phyloP scores from a whole-genome alignment of 352 stramenopile species.

The Sclerospora graminicola region DNA sequence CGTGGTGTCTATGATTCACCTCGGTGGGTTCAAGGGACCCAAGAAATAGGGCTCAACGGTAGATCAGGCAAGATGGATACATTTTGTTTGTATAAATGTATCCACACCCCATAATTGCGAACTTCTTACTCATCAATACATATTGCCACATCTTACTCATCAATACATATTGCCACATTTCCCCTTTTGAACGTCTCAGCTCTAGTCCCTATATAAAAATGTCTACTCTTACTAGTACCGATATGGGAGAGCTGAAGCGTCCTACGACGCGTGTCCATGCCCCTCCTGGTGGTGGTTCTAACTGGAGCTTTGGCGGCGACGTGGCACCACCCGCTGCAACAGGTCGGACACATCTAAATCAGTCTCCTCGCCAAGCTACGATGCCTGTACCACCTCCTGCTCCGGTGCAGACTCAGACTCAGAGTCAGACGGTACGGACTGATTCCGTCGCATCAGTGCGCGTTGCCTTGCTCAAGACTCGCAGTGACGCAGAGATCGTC shows the following conservation, averaged over 20 bases:
- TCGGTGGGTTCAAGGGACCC: slow-evolving; percentile 55
- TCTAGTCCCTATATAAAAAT: too few relatives aligned
- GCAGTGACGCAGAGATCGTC: slow-evolving; percentile 53
- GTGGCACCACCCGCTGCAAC: slow-evolving; percentile 3
- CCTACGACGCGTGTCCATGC: slow-evolving; percentile 71
- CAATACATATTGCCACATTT: too few relatives aligned
- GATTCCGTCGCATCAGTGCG: slow-evolving; percentile 21
- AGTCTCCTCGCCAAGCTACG: slow-evolving; percentile 3
- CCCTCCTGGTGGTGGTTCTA: slow-evolving; percentile 64
- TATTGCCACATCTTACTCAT: too few relatives aligned
- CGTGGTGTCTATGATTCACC: slow-evolving; percentile 48
- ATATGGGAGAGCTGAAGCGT: slow-evolving; percentile 76
- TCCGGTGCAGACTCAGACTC: slow-evolving; percentile 6
- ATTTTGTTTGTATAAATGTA: too few relatives aligned
- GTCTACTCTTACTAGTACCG: slow-evolving; percentile 76
- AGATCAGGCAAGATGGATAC: too few relatives aligned
- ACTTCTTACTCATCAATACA: too few relatives aligned
- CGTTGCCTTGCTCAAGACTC: slow-evolving; percentile 74
- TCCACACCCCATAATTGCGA: too few relatives aligned
- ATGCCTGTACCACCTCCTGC: neutral
- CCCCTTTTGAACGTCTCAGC: too few relatives aligned
- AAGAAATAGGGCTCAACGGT: too few relatives aligned
- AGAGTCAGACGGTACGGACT: slow-evolving; percentile 15
- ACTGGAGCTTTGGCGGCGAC: slow-evolving; percentile 58
- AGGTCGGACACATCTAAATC: slow-evolving; percentile 16